phyloP scores from a whole-genome alignment of 2,329 filamentous ascomycete genomes.

The Septoria petroselini region DNA sequence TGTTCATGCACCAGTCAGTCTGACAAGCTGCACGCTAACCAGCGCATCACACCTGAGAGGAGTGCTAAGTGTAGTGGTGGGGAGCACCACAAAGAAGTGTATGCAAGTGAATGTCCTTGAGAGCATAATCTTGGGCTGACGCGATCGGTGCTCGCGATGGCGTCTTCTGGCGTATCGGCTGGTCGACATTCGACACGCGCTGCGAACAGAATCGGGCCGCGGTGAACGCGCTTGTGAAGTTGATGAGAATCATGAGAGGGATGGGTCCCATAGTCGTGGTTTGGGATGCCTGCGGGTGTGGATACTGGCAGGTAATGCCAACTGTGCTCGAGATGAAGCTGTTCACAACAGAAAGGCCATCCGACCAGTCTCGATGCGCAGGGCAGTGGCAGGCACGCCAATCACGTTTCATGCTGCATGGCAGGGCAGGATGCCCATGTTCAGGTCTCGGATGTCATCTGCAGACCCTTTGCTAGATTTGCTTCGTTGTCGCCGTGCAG shows the following conservation, averaged over 20 bases:
- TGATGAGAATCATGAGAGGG: neutral
- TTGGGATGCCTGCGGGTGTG: neutral
- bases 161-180: neutral
- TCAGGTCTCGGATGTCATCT: neutral
- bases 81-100: neutral
- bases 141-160: constrained; percentile 6
- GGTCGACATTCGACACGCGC: constrained; percentile 1
- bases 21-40: neutral
- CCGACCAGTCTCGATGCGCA: neutral
- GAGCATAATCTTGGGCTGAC: neutral
- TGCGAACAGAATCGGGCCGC: neutral
- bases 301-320: constrained; percentile 3
- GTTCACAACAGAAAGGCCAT: neutral
- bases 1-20: neutral
- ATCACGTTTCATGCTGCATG: constrained; percentile 8
- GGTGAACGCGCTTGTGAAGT: neutral
- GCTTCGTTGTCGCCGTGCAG: neutral
- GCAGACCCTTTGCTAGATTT: neutral
- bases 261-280: neutral
- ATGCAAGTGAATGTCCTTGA: neutral
- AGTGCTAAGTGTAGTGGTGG: neutral
- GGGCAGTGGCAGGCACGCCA: neutral
- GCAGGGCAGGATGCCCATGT: neutral
- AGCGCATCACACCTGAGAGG: neutral
- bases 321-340: neutral